A percentile compares a stretch with the other conserved stretches of the same genome.
Evolutionary conservation across 305 asterid genomes (phyloP).

Genomic region (Fraxinus floribunda): DNA sequence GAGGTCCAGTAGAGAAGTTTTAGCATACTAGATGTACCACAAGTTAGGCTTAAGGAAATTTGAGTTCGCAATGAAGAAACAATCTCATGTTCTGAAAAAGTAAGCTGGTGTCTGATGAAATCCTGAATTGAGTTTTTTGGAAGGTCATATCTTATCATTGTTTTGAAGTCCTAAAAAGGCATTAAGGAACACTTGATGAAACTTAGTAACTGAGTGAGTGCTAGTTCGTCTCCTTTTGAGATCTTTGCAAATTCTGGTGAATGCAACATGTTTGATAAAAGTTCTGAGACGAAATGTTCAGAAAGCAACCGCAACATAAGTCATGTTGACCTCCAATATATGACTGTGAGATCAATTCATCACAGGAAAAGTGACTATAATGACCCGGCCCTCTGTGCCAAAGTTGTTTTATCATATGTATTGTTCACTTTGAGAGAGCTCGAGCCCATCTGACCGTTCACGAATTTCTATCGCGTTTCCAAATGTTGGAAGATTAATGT

Average conservation of each 20-base stretch:
- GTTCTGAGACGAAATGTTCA: not conserved
- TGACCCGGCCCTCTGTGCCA: not conserved
- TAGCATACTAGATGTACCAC: not conserved
- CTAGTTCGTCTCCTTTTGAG: not conserved
- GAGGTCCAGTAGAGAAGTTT: not conserved
- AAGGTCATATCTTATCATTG: not conserved
- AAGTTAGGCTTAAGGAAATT: not conserved
- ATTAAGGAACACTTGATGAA: not conserved
- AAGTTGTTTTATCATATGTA: not conserved
- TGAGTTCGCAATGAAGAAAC: not conserved
- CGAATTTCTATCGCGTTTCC: not conserved
- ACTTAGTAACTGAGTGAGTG: not conserved
- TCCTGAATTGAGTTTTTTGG: not conserved
- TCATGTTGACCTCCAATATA: not conserved
- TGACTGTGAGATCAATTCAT: not conserved
- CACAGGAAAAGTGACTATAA: not conserved
- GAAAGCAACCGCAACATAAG: not conserved
- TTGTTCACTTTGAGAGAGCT: not conserved
- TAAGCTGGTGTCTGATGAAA: not conserved
- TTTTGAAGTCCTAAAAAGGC: not conserved
- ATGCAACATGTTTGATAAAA: not conserved
- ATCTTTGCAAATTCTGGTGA: not conserved
- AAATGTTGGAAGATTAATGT: not conserved
- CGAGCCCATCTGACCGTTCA: not conserved
- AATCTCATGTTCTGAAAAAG: not conserved